These are phyloP conservation scores for Micractinium conductrix DNA, from an alignment of 139 green algal genomes.

Conservation along the genomic window DNA sequence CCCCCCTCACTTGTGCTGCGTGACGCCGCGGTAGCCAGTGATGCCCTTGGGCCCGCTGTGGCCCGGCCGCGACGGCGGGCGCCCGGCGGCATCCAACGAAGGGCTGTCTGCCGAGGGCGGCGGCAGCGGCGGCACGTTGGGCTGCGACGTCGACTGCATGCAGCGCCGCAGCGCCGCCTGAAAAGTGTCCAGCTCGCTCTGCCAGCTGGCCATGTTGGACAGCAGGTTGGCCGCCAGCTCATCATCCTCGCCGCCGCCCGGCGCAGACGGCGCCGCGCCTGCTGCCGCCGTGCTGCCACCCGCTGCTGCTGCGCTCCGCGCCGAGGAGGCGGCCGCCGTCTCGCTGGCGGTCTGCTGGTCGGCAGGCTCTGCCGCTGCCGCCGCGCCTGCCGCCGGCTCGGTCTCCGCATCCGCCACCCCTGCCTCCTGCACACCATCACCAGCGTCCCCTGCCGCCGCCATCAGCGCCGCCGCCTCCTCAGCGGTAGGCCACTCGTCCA, in stretches of 20 bases:
- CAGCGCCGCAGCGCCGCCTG: constrained; percentile 9
- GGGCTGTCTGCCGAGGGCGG: too few species aligned
- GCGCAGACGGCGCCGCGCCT: not conserved
- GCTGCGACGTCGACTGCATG: constrained; percentile 3
- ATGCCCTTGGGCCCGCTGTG: constrained; percentile 34
- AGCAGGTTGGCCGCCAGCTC: constrained; percentile 27
- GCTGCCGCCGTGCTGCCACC: not conserved
- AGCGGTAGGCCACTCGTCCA: too few species aligned
- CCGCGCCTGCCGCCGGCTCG: not conserved
- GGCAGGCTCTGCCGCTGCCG: not conserved
- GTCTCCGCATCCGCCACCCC: not conserved
- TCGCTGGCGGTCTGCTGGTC: not conserved
- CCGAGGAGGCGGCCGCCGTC: not conserved
- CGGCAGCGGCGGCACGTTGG: not conserved
- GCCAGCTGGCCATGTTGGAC: constrained; percentile 35
- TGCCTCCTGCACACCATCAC: not conserved
- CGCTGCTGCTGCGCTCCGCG: not conserved
- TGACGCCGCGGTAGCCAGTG: constrained; percentile 31
- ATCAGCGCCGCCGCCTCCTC: not conserved
- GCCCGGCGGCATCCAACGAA: not conserved
- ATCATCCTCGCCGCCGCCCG: constrained; percentile 1
- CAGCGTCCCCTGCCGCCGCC: not conserved
- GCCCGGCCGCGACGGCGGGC: not conserved
- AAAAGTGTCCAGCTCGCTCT: constrained; percentile 23
- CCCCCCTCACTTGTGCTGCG: constrained; percentile 24